Percentiles rank a stretch among this genome's conserved stretches.
Evolutionary conservation across 129 eudicot species (phyloP).

Genomic region (Chrysanthemum seticuspe): DNA sequence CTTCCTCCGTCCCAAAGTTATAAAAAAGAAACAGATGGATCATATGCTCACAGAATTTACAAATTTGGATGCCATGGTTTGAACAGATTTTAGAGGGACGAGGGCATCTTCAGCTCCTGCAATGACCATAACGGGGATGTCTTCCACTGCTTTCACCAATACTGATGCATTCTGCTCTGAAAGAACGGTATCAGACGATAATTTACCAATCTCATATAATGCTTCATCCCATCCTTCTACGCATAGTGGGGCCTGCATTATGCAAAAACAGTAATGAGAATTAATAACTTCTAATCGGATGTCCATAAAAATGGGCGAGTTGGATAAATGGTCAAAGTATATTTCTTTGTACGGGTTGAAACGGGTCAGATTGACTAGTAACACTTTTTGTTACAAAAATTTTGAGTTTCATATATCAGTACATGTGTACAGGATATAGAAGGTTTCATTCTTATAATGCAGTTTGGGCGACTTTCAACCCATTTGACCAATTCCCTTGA

Average conservation of each 20-base stretch:
- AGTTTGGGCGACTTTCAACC: not conserved
- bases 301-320: not conserved
- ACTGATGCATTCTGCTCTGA: conserved; percentile 57
- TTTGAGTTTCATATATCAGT: too few species aligned
- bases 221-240: conserved; percentile 99
- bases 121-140: conserved; percentile 72
- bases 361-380: not conserved
- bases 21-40: not conserved
- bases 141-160: conserved; percentile 68
- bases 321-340: not conserved
- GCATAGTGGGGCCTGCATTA: conserved; percentile 79
- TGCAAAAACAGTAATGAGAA: conserved; percentile 1
- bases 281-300: not conserved
- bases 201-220: conserved; percentile 82
- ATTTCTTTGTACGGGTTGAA: not conserved
- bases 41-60: conserved; percentile 71
- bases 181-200: conserved; percentile 77
- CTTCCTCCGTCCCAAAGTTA: too few species aligned
- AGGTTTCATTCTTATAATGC: too few species aligned
- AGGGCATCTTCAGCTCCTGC: conserved; percentile 96
- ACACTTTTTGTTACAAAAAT: too few species aligned
- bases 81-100: conserved; percentile 70
- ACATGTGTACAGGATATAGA: too few species aligned
- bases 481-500: not conserved
- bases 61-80: conserved; percentile 82